phyloP scores from a whole-genome alignment of 306 rosid genomes.

The Trifolium dubium region DNA sequence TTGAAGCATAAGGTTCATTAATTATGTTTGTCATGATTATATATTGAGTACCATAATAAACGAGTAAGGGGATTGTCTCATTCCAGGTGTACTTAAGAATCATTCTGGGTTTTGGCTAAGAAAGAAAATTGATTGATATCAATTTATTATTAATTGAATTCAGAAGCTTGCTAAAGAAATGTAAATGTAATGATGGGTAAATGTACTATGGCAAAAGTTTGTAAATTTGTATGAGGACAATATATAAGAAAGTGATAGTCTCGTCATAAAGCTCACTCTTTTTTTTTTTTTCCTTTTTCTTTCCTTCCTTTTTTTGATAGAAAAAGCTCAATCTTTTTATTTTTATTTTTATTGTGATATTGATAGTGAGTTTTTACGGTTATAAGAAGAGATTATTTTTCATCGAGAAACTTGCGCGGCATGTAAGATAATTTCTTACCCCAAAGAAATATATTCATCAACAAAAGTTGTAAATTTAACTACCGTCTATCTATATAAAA shows the following conservation, averaged over 20 bases:
- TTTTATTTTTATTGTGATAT: no score
- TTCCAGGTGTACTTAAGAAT: conserved; percentile 39
- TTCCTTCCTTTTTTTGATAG: no score
- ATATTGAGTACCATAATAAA: conserved; percentile 42
- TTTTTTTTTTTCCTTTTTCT: neutral
- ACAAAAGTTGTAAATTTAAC: no score
- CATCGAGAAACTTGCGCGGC: no score
- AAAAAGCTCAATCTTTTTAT: no score
- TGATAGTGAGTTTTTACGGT: no score
- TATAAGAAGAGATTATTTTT: no score
- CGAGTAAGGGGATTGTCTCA: conserved; percentile 39
- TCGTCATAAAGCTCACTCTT: conserved; percentile 7
- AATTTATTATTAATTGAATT: conserved; percentile 34
- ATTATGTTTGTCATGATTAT: conserved; percentile 37
- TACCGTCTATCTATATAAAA: no score
- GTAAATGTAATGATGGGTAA: conserved; percentile 5
- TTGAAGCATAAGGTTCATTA: conserved; percentile 48
- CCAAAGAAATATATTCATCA: no score
- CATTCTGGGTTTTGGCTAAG: conserved; percentile 35
- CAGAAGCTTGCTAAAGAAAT: conserved; percentile 2
- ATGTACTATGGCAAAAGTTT: conserved; percentile 1
- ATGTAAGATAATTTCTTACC: no score
- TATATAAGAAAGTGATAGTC: conserved; percentile 11
- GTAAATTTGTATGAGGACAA: conserved; percentile 6
- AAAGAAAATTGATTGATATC: conserved; percentile 21